A percentile compares a stretch with the other conserved stretches of the same genome.
phyloP scores from a whole-genome alignment of 2,329 filamentous ascomycete species.

The Curvularia eragrostidis region DNA sequence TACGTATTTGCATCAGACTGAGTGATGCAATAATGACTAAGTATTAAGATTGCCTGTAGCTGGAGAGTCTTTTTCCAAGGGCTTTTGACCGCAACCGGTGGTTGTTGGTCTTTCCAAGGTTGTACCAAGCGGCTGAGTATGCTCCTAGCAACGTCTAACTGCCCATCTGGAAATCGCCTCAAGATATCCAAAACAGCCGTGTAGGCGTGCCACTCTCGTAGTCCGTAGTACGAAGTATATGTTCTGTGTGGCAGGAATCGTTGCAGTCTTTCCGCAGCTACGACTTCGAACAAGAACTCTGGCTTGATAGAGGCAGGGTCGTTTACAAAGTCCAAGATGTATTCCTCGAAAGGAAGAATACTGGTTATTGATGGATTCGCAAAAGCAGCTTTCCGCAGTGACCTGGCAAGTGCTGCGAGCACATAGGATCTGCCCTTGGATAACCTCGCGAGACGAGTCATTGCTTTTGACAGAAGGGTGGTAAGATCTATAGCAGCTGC shows the following conservation, averaged over 20 bases:
- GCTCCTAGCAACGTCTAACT: slow-evolving; percentile 30
- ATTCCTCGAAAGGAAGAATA: slow-evolving; percentile 48
- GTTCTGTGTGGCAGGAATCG: slow-evolving; percentile 39
- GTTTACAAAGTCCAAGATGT: slow-evolving; percentile 51
- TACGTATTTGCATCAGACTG: slow-evolving; percentile 40
- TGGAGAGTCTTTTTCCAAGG: slow-evolving; percentile 59
- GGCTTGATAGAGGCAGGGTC: slow-evolving; percentile 51
- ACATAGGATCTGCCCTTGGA: slow-evolving; percentile 47
- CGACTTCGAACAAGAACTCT: slow-evolving; percentile 56
- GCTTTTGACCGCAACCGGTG: slow-evolving; percentile 53
- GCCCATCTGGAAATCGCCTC: slow-evolving; percentile 45
- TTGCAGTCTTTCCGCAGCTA: slow-evolving; percentile 45
- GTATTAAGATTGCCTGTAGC: slow-evolving; percentile 55
- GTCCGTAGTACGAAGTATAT: slow-evolving; percentile 55
- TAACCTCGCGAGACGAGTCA: slow-evolving; percentile 37
- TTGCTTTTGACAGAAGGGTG: slow-evolving; percentile 32
- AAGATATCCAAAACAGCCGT: slow-evolving; percentile 56
- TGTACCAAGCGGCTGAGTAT: slow-evolving; percentile 49
- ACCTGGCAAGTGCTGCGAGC: slow-evolving; percentile 37
- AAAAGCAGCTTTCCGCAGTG: slow-evolving; percentile 43
- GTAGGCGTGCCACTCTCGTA: slow-evolving; percentile 53
- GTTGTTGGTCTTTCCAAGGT: slow-evolving; percentile 54
- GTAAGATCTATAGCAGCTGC: slow-evolving; percentile 13
- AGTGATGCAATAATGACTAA: slow-evolving; percentile 48
- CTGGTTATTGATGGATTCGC: slow-evolving; percentile 35